Percentiles rank a stretch among this genome's conserved stretches.
phyloP scores from a whole-genome alignment of 352 stramenopile species.

The Achlya hypogyna region DNA sequence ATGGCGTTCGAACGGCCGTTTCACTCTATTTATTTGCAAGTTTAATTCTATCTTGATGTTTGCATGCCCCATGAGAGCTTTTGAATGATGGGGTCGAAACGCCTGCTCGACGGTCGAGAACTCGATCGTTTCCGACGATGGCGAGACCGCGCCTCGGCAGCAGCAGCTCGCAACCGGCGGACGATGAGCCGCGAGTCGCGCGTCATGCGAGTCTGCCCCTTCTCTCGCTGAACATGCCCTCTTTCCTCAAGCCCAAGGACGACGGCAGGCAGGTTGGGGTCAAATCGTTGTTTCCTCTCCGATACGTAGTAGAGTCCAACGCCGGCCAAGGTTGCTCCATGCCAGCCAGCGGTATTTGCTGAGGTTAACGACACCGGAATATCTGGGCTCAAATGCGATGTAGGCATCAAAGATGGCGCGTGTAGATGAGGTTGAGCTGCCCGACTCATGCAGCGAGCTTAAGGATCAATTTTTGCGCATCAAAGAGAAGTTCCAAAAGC shows the following conservation, averaged over 20 bases:
- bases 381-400: too few species aligned
- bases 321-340: neutral
- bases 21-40: too few species aligned
- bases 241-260: neutral
- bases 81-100: neutral
- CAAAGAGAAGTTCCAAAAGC: slow-evolving; percentile 58
- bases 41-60: neutral
- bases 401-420: too few species aligned
- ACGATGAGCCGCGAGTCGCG: neutral
- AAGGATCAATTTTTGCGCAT: slow-evolving; percentile 77
- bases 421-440: neutral
- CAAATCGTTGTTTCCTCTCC: neutral
- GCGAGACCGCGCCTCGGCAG: neutral
- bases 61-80: neutral
- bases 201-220: neutral
- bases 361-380: too few species aligned
- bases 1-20: too few species aligned
- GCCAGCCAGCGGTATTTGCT: too few species aligned
- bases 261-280: neutral
- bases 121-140: neutral
- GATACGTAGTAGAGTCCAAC: neutral
- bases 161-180: neutral
- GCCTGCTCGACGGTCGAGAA: neutral
- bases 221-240: neutral
- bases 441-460: slow-evolving; percentile 40